These are phyloP conservation scores for Boletellus ananiceps DNA, from an alignment of 768 basidiomycete genomes.

Conservation along the genomic window DNA sequence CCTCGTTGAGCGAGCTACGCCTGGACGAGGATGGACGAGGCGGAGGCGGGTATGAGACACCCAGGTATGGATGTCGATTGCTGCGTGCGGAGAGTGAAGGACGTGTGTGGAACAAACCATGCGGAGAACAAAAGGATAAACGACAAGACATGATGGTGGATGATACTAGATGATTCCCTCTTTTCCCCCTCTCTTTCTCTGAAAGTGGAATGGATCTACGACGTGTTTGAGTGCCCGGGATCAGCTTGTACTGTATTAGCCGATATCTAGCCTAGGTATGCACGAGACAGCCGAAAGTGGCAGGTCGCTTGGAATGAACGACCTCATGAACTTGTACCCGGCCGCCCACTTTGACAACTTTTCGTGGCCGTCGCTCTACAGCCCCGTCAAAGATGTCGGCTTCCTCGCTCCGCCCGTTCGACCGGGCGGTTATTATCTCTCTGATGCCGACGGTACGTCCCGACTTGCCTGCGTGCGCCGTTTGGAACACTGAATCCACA, in stretches of 20 bases:
- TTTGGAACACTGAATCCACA: neutral
- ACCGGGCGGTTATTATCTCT: conserved; percentile 34
- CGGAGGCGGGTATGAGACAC: conserved; percentile 19
- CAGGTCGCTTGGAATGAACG: no score
- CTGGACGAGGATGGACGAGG: conserved; percentile 19
- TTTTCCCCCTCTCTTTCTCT: no score
- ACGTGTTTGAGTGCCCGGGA: neutral
- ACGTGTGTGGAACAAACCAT: conserved; percentile 6
- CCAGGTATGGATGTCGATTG: conserved; percentile 12
- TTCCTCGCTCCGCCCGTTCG: conserved; percentile 24
- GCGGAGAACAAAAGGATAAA: neutral
- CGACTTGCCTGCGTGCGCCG: no score
- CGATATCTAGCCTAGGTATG: neutral
- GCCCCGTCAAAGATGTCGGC: conserved; percentile 33
- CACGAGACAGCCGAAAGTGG: conserved; percentile 1
- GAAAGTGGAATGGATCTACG: neutral
- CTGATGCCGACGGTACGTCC: conserved; percentile 4
- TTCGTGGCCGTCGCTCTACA: conserved; percentile 38
- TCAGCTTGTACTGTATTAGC: neutral
- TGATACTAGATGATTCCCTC: conserved; percentile 10
- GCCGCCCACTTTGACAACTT: conserved; percentile 17
- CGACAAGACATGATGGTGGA: conserved; percentile 17
- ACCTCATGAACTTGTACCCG: conserved; percentile 2
- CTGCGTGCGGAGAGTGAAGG: conserved; percentile 4
- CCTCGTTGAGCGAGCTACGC: conserved; percentile 29